A percentile compares a stretch with the other conserved stretches of the same genome.
These are phyloP conservation scores for Cairneyella variabilis DNA, from an alignment of 495 filamentous ascomycete genomes.

Conservation along the genomic window DNA sequence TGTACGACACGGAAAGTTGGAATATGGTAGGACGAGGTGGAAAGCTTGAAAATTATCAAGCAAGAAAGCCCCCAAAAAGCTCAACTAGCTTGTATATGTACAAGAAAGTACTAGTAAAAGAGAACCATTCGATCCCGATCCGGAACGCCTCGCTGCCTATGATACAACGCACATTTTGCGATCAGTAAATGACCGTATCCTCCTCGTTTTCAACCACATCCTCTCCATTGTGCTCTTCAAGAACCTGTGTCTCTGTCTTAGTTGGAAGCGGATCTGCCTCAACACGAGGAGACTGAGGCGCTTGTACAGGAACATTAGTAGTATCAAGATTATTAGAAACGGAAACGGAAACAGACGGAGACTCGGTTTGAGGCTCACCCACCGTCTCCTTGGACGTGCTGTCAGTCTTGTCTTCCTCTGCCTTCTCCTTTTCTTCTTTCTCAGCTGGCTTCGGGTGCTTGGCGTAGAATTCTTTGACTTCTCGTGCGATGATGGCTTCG, in stretches of 20 bases:
- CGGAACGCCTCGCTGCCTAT: too few relatives aligned
- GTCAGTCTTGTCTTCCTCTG: slow-evolving; percentile 17
- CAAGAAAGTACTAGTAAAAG: too few relatives aligned
- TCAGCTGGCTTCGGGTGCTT: slow-evolving; percentile 26
- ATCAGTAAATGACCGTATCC: slow-evolving; percentile 82
- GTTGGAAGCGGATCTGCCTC: too few relatives aligned
- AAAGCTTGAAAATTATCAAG: too few relatives aligned
- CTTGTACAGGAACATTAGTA: slow-evolving; percentile 33
- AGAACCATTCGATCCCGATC: too few relatives aligned
- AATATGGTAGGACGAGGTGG: too few relatives aligned
- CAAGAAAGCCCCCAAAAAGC: too few relatives aligned
- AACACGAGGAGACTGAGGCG: too few relatives aligned
- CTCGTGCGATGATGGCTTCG: slow-evolving; percentile 41
- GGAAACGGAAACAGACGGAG: slow-evolving; percentile 41
- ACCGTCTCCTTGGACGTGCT: slow-evolving; percentile 28
- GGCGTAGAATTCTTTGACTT: slow-evolving; percentile 38
- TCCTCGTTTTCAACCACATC: slow-evolving; percentile 71
- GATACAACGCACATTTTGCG: neutral
- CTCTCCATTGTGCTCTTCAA: slow-evolving; percentile 65
- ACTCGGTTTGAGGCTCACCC: slow-evolving; percentile 44
- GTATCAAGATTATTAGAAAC: slow-evolving; percentile 31
- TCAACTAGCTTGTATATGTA: too few relatives aligned
- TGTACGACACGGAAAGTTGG: too few relatives aligned
- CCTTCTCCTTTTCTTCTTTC: slow-evolving; percentile 3
- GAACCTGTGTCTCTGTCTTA: slow-evolving; percentile 12